These are phyloP conservation scores for Metarhizium anisopliae DNA, from an alignment of 2,329 filamentous ascomycete species.

Conservation along the genomic window DNA sequence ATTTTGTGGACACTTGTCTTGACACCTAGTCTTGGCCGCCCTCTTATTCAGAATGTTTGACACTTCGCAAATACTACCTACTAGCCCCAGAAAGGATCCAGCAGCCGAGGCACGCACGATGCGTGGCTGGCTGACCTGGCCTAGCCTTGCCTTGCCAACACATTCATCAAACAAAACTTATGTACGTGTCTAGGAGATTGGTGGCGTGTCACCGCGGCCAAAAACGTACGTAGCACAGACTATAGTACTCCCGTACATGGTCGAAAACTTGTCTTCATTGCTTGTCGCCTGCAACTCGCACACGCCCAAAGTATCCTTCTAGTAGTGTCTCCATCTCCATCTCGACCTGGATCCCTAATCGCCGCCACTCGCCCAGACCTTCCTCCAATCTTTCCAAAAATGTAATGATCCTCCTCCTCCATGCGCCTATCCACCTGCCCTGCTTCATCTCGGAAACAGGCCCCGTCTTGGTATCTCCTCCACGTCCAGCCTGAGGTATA, in stretches of 20 bases:
- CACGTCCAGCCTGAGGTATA: constrained; percentile 10
- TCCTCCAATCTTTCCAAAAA: neutral
- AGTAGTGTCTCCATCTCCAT: too few relatives aligned
- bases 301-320: neutral
- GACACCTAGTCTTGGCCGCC: neutral
- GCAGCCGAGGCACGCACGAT: neutral
- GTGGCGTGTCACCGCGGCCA: neutral
- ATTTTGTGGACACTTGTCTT: too few relatives aligned
- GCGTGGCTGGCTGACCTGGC: neutral
- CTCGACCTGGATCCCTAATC: neutral
- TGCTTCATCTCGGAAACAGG: neutral
- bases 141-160: neutral
- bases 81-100: neutral
- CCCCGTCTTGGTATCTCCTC: constrained; percentile 13
- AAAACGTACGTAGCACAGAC: neutral
- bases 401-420: neutral
- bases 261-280: neutral
- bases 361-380: neutral
- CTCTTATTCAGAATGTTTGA: neutral
- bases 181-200: neutral
- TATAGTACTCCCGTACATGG: neutral
- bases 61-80: too few relatives aligned
- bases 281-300: constrained; percentile 3
- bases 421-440: neutral
- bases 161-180: too few relatives aligned